phyloP scores from a whole-genome alignment of 129 eudicot genomes.

The Flaveria trinervia region DNA sequence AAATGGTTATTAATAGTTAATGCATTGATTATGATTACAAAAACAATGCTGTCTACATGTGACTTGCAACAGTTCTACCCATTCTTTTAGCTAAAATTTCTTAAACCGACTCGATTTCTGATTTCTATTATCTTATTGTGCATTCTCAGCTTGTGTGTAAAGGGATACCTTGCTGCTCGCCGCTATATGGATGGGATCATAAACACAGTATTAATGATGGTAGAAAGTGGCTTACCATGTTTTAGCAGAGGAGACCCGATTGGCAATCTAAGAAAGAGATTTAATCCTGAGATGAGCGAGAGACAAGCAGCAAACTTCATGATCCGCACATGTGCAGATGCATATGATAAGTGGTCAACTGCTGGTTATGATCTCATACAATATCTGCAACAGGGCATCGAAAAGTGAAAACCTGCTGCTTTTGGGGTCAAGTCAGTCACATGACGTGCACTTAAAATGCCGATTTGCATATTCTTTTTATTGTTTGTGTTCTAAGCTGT shows the following conservation, averaged over 20 bases:
- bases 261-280: slow-evolving; percentile 90
- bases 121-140: slow-evolving; percentile 1
- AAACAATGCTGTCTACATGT: neutral
- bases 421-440: neutral
- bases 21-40: neutral
- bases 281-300: slow-evolving; percentile 97
- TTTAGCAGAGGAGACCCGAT: slow-evolving; percentile 98
- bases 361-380: slow-evolving; percentile 99
- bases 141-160: slow-evolving; percentile 78
- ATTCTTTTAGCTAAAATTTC: neutral
- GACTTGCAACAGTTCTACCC: neutral
- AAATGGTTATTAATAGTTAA: neutral
- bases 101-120: neutral
- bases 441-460: neutral
- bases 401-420: slow-evolving; percentile 51
- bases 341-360: slow-evolving; percentile 97
- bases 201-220: slow-evolving; percentile 80
- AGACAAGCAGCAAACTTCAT: slow-evolving; percentile 95
- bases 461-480: neutral
- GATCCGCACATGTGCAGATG: slow-evolving; percentile 89
- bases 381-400: slow-evolving; percentile 95
- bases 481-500: slow-evolving; percentile 20
- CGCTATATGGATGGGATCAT: slow-evolving; percentile 91
- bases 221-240: slow-evolving; percentile 97
- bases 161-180: slow-evolving; percentile 98